Conservation (phyloP, 192 early-diverging fungal genomes). For the Piromyces sp. region DNA sequence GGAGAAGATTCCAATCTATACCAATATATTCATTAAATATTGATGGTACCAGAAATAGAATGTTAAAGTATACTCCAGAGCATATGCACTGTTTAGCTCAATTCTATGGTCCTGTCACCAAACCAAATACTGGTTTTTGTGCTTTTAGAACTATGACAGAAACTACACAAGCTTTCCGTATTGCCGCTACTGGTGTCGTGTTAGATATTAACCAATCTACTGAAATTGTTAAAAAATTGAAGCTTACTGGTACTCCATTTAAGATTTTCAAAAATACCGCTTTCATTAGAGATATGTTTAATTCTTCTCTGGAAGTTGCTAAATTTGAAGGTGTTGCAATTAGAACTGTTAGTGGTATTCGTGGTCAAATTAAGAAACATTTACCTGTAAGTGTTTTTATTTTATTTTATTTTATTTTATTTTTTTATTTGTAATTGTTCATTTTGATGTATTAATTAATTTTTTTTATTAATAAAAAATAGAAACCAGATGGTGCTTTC, state of each 20-base stretch:
- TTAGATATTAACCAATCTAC: slow-evolving; percentile 81
- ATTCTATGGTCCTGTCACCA: slow-evolving; percentile 81
- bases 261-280: slow-evolving; percentile 97
- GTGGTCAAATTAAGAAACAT: slow-evolving; percentile 93
- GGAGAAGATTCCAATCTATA: slow-evolving; percentile 94
- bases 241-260: slow-evolving; percentile 82
- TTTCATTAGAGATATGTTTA: slow-evolving; percentile 97
- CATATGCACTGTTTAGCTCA: slow-evolving; percentile 99
- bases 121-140: slow-evolving; percentile 95
- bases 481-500: slow-evolving; percentile 77
- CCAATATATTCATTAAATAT: slow-evolving; percentile 76
- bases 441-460: neutral
- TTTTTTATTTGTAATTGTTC: neutral
- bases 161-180: slow-evolving; percentile 49
- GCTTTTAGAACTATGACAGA: slow-evolving; percentile 25
- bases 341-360: slow-evolving; percentile 88
- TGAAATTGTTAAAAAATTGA: slow-evolving; percentile 98
- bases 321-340: slow-evolving; percentile 95
- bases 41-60: slow-evolving; percentile 81
- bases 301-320: slow-evolving; percentile 82
- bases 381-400: slow-evolving; percentile 39
- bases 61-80: slow-evolving; percentile 98
- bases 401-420: neutral
- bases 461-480: neutral
- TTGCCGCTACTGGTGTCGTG: slow-evolving; percentile 88